Conservation (phyloP, 441 rosid species). For the Melastoma candidum region DNA sequence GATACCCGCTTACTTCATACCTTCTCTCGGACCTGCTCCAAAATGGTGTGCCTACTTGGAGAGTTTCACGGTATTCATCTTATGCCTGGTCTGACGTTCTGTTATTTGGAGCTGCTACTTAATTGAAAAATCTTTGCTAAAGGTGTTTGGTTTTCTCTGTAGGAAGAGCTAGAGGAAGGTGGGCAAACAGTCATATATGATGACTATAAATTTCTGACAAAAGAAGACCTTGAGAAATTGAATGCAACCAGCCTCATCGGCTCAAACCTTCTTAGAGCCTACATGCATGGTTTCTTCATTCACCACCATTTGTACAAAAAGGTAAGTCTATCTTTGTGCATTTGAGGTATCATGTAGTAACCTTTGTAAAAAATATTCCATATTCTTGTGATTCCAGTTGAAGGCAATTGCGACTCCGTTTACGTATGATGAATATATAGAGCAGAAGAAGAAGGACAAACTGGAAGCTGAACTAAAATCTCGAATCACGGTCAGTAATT, state of each 20-base stretch:
- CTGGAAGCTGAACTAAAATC: conserved; percentile 35
- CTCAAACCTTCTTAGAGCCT: conserved; percentile 77
- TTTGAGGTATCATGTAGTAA: background rate
- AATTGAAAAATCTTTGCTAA: background rate
- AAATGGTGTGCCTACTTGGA: conserved; percentile 83
- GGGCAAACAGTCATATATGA: conserved; percentile 76
- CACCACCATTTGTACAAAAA: conserved; percentile 63
- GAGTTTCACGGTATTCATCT: conserved; percentile 54
- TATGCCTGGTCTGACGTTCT: background rate
- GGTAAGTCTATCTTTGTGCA: conserved; percentile 28
- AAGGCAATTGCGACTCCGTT: conserved; percentile 55
- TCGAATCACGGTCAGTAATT: conserved; percentile 62
- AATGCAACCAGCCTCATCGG: conserved; percentile 74
- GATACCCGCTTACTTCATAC: conserved; percentile 82
- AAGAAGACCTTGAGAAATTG: conserved; percentile 75
- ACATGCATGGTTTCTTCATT: conserved; percentile 85
- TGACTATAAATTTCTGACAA: conserved; percentile 74
- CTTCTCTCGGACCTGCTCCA: conserved; percentile 92
- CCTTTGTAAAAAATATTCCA: background rate
- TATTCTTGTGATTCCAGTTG: conserved; percentile 37
- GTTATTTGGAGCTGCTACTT: background rate
- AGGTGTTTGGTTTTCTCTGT: conserved; percentile 10
- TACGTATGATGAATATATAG: conserved; percentile 51
- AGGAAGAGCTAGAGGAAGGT: conserved; percentile 95
- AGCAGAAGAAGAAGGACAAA: conserved; percentile 54